Conservation (phyloP, 2,329 filamentous ascomycete genomes). For the Plenodomus biglobosus region DNA sequence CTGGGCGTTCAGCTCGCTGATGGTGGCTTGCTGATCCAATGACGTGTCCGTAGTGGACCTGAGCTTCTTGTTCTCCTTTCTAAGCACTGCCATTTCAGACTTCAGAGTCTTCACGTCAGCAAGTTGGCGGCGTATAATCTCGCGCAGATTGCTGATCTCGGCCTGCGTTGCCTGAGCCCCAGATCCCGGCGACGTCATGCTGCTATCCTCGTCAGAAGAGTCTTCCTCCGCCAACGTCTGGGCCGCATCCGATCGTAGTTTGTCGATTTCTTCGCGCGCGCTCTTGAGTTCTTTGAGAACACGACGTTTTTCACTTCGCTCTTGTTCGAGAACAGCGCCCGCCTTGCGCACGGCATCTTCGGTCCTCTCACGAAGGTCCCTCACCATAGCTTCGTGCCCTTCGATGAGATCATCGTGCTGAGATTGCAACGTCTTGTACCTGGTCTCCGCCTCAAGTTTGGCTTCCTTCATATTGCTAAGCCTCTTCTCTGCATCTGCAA, state of each 20-base stretch:
- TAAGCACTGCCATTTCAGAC: conserved; percentile 16
- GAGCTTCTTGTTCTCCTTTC: conserved; percentile 20
- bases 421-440: conserved; percentile 28
- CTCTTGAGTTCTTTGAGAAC: conserved; percentile 31
- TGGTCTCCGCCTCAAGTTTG: conserved; percentile 28
- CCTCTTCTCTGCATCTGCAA: conserved; percentile 34
- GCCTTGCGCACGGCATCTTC: conserved; percentile 42
- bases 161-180: conserved; percentile 19
- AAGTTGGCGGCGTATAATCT: conserved; percentile 31
- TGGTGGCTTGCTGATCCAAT: conserved; percentile 7
- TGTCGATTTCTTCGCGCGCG: conserved; percentile 22
- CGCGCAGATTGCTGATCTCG: conserved; percentile 32
- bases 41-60: conserved; percentile 3
- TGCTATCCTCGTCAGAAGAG: conserved; percentile 13
- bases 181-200: conserved; percentile 4
- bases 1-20: conserved; percentile 9
- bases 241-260: conserved; percentile 18
- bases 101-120: conserved; percentile 29
- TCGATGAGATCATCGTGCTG: conserved; percentile 32
- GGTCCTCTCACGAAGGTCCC: conserved; percentile 37
- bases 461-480: conserved; percentile 32
- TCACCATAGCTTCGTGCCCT: conserved; percentile 28
- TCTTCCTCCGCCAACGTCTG: conserved; percentile 14
- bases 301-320: conserved; percentile 36
- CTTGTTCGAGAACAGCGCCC: conserved; percentile 35